These are phyloP conservation scores for Dissophora globulifera DNA, from an alignment of 192 early-diverging fungal genomes.

Conservation along the genomic window DNA sequence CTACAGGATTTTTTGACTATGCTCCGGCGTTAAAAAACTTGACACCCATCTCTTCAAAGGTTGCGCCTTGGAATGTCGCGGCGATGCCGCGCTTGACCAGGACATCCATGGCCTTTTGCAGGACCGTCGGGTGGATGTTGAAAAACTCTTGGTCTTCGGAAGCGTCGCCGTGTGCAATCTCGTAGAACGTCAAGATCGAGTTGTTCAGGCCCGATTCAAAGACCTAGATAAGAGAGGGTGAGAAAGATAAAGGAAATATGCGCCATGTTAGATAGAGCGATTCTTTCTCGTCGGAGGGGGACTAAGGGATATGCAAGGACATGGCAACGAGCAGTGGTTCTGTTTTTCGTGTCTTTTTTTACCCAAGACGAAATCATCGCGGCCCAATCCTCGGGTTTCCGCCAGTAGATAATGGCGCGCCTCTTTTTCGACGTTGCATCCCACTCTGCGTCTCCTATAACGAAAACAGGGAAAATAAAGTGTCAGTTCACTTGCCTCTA, in stretches of 20 bases:
- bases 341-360: slow-evolving; percentile 8
- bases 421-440: slow-evolving; percentile 57
- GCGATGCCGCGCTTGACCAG: slow-evolving; percentile 86
- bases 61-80: slow-evolving; percentile 77
- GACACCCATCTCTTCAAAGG: slow-evolving; percentile 81
- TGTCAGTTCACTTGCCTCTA: too few species aligned
- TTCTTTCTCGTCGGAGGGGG: too few species aligned
- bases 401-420: slow-evolving; percentile 83
- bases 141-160: slow-evolving; percentile 86
- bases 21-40: slow-evolving; percentile 77
- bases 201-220: slow-evolving; percentile 78
- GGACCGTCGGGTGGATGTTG: slow-evolving; percentile 72
- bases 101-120: slow-evolving; percentile 83
- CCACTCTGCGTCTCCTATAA: slow-evolving; percentile 69
- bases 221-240: slow-evolving; percentile 57
- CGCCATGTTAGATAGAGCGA: too few species aligned
- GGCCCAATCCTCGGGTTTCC: slow-evolving; percentile 93
- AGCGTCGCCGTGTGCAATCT: slow-evolving; percentile 87
- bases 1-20: too few species aligned
- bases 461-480: too few species aligned
- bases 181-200: slow-evolving; percentile 87
- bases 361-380: slow-evolving; percentile 85
- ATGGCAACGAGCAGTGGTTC: too few species aligned
- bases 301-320: too few species aligned
- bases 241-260: too few species aligned